phyloP scores from a whole-genome alignment of 2,329 filamentous ascomycete genomes.

The Lomentospora prolificans region DNA sequence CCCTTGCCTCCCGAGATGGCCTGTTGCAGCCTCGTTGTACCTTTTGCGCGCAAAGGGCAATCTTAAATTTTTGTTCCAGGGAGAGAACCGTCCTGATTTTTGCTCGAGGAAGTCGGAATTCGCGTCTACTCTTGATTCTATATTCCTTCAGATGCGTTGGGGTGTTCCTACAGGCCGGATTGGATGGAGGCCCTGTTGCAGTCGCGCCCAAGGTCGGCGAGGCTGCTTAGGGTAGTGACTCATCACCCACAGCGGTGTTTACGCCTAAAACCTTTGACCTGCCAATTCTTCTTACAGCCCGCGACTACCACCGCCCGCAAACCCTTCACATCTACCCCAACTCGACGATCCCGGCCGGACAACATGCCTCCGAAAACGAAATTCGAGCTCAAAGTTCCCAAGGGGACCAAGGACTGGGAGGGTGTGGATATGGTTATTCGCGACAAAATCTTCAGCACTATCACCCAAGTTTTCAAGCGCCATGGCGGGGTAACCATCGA shows the following conservation, averaged over 20 bases:
- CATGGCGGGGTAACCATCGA: conserved; percentile 73
- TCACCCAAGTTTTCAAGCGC: conserved; percentile 71
- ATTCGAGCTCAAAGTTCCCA: conserved; percentile 76
- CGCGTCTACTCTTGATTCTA: neutral
- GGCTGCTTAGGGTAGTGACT: conserved; percentile 9
- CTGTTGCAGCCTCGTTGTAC: neutral
- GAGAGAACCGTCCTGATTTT: neutral
- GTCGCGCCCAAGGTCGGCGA: conserved; percentile 3
- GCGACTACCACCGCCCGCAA: neutral
- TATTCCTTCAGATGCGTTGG: neutral
- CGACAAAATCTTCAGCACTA: conserved; percentile 68
- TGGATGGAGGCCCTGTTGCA: conserved; percentile 7
- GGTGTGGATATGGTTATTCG: conserved; percentile 71
- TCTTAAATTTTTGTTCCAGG: neutral
- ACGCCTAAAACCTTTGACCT: neutral
- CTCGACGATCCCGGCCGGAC: neutral
- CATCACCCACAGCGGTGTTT: conserved; percentile 7
- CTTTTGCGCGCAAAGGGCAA: neutral
- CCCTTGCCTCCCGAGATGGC: neutral
- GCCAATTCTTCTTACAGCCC: neutral
- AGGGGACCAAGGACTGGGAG: conserved; percentile 83
- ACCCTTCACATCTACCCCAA: neutral
- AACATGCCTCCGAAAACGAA: conserved; percentile 26
- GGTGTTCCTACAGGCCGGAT: neutral
- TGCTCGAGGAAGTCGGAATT: neutral